Percentiles rank a stretch among this genome's conserved stretches.
These are phyloP conservation scores for Jimgerdemannia flammicorona DNA, from an alignment of 192 early-diverging fungal species.

Conservation along the genomic window DNA sequence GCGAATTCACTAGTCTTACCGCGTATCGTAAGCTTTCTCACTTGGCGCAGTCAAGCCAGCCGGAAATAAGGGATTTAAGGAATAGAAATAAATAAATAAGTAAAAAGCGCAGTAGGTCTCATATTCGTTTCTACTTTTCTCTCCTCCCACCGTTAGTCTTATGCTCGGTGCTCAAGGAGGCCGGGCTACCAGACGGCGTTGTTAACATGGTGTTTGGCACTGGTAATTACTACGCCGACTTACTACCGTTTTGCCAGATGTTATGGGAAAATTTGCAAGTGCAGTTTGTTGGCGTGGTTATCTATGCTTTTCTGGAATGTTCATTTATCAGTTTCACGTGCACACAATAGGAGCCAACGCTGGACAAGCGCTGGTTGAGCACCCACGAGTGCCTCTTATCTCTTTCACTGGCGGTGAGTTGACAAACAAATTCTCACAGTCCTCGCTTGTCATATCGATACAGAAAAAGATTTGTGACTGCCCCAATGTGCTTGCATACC, in stretches of 20 bases:
- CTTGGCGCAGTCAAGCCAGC: neutral
- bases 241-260: neutral
- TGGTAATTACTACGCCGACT: conserved; percentile 6
- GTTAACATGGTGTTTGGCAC: conserved; percentile 78
- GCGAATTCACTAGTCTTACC: conserved; percentile 56
- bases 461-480: too few species aligned
- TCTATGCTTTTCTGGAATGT: neutral
- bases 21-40: conserved; percentile 25
- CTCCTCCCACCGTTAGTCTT: conserved; percentile 32
- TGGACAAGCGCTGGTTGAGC: conserved; percentile 61
- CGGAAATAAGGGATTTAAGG: too few species aligned
- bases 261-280: neutral
- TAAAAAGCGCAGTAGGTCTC: neutral
- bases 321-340: neutral
- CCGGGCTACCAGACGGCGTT: conserved; percentile 68
- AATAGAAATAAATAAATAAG: too few species aligned
- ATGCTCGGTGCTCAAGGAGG: conserved; percentile 57
- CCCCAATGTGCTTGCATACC: neutral
- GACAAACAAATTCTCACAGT: neutral
- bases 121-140: neutral
- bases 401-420: conserved; percentile 67
- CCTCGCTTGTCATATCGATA: neutral
- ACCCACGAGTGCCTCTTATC: conserved; percentile 58
- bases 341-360: conserved; percentile 30
- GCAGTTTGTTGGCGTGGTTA: neutral